phyloP scores from a whole-genome alignment of 1,139 yeast species.

The Sugiyamaella grinbergsii region DNA sequence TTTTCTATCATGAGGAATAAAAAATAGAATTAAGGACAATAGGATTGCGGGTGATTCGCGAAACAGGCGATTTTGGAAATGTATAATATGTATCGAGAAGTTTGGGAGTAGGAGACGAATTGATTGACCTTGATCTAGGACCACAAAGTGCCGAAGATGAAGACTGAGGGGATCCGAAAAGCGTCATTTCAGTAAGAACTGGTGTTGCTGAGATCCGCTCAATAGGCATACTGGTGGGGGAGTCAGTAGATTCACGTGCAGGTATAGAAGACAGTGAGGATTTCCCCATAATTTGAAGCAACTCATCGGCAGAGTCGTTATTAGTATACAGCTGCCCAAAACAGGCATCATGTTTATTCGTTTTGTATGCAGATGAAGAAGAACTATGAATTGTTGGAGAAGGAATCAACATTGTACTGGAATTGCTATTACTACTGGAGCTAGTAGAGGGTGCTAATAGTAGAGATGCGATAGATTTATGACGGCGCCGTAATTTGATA shows the following conservation, averaged over 20 bases:
- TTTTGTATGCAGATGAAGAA: constrained; percentile 10
- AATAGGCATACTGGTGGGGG: constrained; percentile 10
- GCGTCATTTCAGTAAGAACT: constrained; percentile 1
- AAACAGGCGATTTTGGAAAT: constrained; percentile 34
- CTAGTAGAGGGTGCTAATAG: constrained; percentile 23
- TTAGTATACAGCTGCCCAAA: constrained; percentile 8
- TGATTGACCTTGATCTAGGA: neutral
- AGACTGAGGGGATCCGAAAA: constrained; percentile 3
- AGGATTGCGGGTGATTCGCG: constrained; percentile 35
- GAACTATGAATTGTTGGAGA: constrained; percentile 6
- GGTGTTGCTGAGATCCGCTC: neutral
- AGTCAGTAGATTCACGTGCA: neutral
- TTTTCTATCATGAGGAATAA: constrained; percentile 8
- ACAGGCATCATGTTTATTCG: neutral
- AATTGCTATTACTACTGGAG: constrained; percentile 5
- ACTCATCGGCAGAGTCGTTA: constrained; percentile 30
- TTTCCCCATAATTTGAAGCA: constrained; percentile 32
- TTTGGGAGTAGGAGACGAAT: constrained; percentile 10
- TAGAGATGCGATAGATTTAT: constrained; percentile 30
- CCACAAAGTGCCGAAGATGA: neutral
- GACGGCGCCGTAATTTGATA: constrained; percentile 31
- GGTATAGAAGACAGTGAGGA: constrained; percentile 20
- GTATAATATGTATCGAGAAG: constrained; percentile 14
- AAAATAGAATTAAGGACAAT: constrained; percentile 29
- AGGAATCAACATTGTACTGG: constrained; percentile 19